Evolutionary conservation across 2,329 filamentous ascomycete genomes (phyloP), one percentile per base, ranked within the genome.

Genomic region (Thelonectria rubi): DNA sequence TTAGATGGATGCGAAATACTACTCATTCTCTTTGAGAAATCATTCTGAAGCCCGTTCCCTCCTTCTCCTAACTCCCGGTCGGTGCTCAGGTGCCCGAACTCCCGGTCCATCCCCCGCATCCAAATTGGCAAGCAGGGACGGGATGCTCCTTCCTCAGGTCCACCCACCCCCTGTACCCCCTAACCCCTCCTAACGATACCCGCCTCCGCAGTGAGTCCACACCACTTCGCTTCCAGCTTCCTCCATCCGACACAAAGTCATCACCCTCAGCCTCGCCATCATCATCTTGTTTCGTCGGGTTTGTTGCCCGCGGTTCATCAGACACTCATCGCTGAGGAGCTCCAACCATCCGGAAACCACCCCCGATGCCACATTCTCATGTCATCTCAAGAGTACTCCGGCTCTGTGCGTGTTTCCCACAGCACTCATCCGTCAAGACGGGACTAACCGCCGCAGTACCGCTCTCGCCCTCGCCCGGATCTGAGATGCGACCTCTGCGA

Each of bases 401-500:
- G 30, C 9, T 18, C 40, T 24, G 53, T 60, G 37, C 5, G 52
- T 46, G 4, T 51, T 14, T 5, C 17, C 12, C 3, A 21, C 14
- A n/a, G 14, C n/a, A 30, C 20, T 11, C 4, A 14, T 45, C 3
- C 17, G 5, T 24, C 8, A 12, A 24, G 11, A n/a, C n/a, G n/a
- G n/a, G n/a, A 14, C 55, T 60, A 30, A 59, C 21, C 14, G 17
- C 1, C 15, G 6, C 24, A 34, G 30, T 39, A 32, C 10, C 21
- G 58, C 54, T 48, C 40, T 20, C 18, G 21, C 24, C 14, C 51
- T 21, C 57, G 57, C 15, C 20, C 26, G 18, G 18, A 32, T 15
- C 54, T 66, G 12, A 39, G 55, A 18, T 74, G 73, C 57, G 55
- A 65, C 17, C 55, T 67, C 11, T 74, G 72, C 55, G 51, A 57